Base-by-base conservation (phyloP, 2,329 filamentous ascomycete species). In the Colletotrichum siamense region DNA sequence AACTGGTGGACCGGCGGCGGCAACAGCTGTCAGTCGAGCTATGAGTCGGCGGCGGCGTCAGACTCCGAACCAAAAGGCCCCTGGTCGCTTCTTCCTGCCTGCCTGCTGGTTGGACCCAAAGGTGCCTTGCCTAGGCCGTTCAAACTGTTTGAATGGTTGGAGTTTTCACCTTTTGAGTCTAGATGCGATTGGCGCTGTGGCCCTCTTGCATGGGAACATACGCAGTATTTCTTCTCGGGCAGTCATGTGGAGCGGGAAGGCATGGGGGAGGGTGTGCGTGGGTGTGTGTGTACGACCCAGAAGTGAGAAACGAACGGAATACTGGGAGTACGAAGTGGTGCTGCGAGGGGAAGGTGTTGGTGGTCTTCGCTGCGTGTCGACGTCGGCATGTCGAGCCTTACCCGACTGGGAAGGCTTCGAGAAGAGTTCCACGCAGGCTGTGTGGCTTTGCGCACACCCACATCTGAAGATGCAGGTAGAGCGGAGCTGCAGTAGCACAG, bases 361-460 rank as follows among this genome's bases (percentile, higher is more conserved):
- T 64, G 34, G 62, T 44, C 15, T 59, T 59, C 55, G 55, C 55
- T 59, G 55, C 55, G 13, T 16, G 36, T 63, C 49, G 67, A 22
- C 44, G 24, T 69, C 52, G 18, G 30, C 55, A 34, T 39, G 63
- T 49, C 55, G 26, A 59, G 74, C 65, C 24, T 74, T 69, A 18
- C 74, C 65, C 8, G 22, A 69, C 44, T 44, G 4, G 74, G 74
- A 74, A 76, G 64, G 70, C 74, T 76, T 76, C 74, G 44, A 74
- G 74, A 76, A 69, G 70, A 22, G 16, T 63, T 76, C 74, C 36
- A 69, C 73, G 74, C 70, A 36, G 64, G 57, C 70, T 34, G 59
- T 66, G 70, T 73, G 74, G 74, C 74, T 74, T 74, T 74, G 74
- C 44, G 34, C 64, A 30, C 26, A 71, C 59, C 64, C 74, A 69